phyloP scores from a whole-genome alignment of 2,329 filamentous ascomycete genomes.

The Trichoderma koningii region DNA sequence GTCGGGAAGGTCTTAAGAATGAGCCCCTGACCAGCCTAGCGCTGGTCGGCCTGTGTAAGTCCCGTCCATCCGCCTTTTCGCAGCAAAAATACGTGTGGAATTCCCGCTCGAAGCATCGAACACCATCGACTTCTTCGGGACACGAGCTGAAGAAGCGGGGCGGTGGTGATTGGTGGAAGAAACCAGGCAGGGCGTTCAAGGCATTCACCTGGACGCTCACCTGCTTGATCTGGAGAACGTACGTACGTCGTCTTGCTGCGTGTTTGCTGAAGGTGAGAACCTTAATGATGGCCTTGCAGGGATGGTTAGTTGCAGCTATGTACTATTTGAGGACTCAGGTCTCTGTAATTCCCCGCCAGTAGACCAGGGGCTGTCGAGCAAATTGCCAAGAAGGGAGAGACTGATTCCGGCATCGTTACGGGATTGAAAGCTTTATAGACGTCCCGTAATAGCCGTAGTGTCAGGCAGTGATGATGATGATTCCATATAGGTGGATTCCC shows the following conservation, averaged over 20 bases:
- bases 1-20: conserved; percentile 14
- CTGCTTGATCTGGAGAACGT: conserved; percentile 13
- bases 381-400: not conserved
- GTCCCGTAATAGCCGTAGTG: no score
- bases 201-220: not conserved
- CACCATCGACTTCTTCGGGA: not conserved
- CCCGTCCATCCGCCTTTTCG: conserved; percentile 12
- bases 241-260: not conserved
- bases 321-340: not conserved
- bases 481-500: no score
- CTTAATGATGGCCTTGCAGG: not conserved
- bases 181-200: not conserved
- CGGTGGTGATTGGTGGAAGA: conserved; percentile 18
- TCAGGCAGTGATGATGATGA: no score
- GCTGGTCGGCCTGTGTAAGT: not conserved
- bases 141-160: not conserved
- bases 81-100: not conserved
- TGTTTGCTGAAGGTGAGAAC: not conserved
- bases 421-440: no score
- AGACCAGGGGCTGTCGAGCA: not conserved
- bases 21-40: conserved; percentile 20
- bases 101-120: not conserved
- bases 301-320: not conserved
- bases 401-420: not conserved
- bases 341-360: not conserved